phyloP scores from a whole-genome alignment of 2,329 filamentous ascomycete species.

The Aspergillus bombycis region DNA sequence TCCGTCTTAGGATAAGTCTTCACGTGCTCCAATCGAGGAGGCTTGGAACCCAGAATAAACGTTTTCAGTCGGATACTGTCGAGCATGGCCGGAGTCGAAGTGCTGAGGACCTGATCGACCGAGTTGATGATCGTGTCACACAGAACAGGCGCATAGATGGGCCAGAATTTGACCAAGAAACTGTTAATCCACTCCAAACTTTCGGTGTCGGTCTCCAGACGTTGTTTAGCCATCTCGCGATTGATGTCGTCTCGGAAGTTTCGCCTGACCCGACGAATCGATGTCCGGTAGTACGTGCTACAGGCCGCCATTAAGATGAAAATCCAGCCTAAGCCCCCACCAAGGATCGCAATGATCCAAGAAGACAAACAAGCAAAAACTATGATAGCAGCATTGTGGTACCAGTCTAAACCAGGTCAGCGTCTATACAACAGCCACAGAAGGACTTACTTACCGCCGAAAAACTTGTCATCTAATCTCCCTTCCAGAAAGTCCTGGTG shows the following conservation, averaged over 20 bases:
- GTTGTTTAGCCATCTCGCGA: slow-evolving; percentile 83
- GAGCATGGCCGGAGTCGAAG: slow-evolving; percentile 85
- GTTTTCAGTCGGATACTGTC: slow-evolving; percentile 93
- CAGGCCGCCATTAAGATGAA: slow-evolving; percentile 91
- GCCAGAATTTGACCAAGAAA: slow-evolving; percentile 98
- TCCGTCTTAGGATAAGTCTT: slow-evolving; percentile 97
- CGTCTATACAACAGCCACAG: neutral
- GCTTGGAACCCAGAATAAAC: slow-evolving; percentile 92
- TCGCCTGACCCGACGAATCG: slow-evolving; percentile 85
- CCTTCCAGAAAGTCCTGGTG: slow-evolving; percentile 86
- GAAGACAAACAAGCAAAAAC: slow-evolving; percentile 88
- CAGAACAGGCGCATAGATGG: slow-evolving; percentile 93
- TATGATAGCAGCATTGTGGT: slow-evolving; percentile 94
- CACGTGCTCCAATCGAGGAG: slow-evolving; percentile 93
- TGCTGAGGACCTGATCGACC: slow-evolving; percentile 94
- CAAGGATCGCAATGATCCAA: slow-evolving; percentile 86
- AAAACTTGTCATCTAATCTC: slow-evolving; percentile 84
- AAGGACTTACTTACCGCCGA: slow-evolving; percentile 66
- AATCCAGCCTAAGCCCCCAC: slow-evolving; percentile 90
- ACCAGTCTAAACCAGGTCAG: slow-evolving; percentile 76
- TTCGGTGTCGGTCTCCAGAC: slow-evolving; percentile 86
- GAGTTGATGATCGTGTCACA: slow-evolving; percentile 90
- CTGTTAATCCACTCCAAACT: slow-evolving; percentile 99
- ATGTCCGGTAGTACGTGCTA: slow-evolving; percentile 95
- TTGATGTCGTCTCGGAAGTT: slow-evolving; percentile 96